Evolutionary conservation across 139 green algal species (phyloP).

Genomic region (Dunaliella primolecta): DNA sequence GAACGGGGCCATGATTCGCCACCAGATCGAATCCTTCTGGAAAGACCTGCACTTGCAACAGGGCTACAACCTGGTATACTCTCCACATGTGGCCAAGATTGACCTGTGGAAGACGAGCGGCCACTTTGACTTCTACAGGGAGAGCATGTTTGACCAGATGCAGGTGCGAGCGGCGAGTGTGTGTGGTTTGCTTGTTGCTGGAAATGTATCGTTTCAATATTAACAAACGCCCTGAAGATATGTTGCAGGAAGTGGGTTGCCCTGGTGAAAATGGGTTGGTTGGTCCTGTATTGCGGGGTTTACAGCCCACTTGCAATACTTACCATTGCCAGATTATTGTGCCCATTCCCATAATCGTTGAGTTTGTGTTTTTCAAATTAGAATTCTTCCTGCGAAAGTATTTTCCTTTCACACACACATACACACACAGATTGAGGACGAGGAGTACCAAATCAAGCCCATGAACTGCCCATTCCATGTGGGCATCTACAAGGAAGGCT

Average conservation of each 20-base stretch:
- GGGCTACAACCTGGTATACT: constrained; percentile 93
- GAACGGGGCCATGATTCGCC: constrained; percentile 76
- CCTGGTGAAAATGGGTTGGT: no score
- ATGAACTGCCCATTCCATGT: constrained; percentile 99
- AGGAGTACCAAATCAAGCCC: constrained; percentile 92
- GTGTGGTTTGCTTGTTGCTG: no score
- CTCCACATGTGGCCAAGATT: constrained; percentile 90
- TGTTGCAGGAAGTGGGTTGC: no score
- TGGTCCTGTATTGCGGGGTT: no score
- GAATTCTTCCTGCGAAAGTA: no score
- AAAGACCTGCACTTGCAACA: constrained; percentile 83
- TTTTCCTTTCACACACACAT: no score
- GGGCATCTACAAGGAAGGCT: constrained; percentile 81
- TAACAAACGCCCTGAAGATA: no score
- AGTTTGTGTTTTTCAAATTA: no score
- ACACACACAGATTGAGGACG: constrained; percentile 85
- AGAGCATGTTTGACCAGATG: constrained; percentile 95
- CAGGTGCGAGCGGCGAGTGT: constrained; percentile 27
- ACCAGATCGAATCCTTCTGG: constrained; percentile 93
- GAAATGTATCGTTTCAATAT: no score
- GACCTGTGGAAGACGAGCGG: constrained; percentile 96
- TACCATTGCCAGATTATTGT: no score
- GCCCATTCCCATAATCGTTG: no score
- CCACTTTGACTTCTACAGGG: constrained; percentile 95
- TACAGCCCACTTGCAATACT: no score